phyloP scores from a whole-genome alignment of 108 stramenopile genomes.

The Discostella pseudostelligera region DNA sequence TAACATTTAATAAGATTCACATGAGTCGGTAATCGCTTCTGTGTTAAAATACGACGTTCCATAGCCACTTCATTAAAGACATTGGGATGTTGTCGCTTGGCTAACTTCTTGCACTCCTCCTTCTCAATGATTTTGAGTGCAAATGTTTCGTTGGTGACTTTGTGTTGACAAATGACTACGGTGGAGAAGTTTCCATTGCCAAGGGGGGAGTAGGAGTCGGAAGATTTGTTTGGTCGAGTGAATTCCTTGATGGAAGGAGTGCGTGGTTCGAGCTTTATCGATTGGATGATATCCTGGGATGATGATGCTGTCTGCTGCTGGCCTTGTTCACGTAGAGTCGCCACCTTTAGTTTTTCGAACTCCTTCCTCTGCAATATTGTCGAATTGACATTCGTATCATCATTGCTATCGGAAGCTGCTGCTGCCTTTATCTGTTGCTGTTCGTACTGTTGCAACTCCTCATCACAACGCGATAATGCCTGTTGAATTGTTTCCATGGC shows the following conservation, averaged over 20 bases:
- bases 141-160: slow-evolving; percentile 81
- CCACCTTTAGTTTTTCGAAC: slow-evolving; percentile 51
- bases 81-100: slow-evolving; percentile 88
- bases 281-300: slow-evolving; percentile 25
- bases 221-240: slow-evolving; percentile 62
- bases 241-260: slow-evolving; percentile 78
- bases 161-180: slow-evolving; percentile 77
- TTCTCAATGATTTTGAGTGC: slow-evolving; percentile 97
- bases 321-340: slow-evolving; percentile 35
- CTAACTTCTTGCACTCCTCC: slow-evolving; percentile 83
- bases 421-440: neutral
- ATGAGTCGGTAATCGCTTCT: slow-evolving; percentile 54
- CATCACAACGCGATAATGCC: slow-evolving; percentile 9
- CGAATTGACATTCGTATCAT: slow-evolving; percentile 20
- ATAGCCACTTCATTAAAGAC: slow-evolving; percentile 96
- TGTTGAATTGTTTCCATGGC: slow-evolving; percentile 48
- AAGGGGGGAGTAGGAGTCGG: slow-evolving; percentile 58
- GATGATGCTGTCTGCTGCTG: slow-evolving; percentile 7
- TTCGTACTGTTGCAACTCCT: neutral
- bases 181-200: slow-evolving; percentile 90
- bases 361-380: slow-evolving; percentile 42
- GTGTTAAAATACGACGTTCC: slow-evolving; percentile 88
- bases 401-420: neutral
- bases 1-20: slow-evolving; percentile 75
- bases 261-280: slow-evolving; percentile 58